These are phyloP conservation scores for Podaxis sp. DNA, from an alignment of 768 basidiomycete species.

Conservation along the genomic window DNA sequence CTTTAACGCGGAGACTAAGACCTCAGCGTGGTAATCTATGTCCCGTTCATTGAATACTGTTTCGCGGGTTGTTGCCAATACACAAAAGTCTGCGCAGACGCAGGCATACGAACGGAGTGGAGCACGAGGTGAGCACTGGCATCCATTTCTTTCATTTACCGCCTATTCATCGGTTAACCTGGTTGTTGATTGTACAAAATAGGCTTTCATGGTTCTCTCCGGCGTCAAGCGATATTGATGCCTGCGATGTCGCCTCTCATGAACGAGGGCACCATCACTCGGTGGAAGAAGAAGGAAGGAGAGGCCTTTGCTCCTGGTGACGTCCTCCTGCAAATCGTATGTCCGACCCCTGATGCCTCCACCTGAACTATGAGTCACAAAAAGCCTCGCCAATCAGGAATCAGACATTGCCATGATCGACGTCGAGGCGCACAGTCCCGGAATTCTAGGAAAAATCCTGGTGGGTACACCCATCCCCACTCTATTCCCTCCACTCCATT, in stretches of 20 bases:
- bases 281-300: constrained; percentile 89
- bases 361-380: constrained; percentile 2
- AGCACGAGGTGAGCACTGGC: background rate
- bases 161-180: background rate
- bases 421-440: constrained; percentile 97
- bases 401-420: constrained; percentile 97
- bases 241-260: constrained; percentile 98
- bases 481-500: constrained; percentile 48
- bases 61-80: constrained; percentile 3
- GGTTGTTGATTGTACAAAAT: background rate
- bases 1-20: background rate
- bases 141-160: background rate
- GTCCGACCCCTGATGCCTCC: constrained; percentile 23
- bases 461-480: constrained; percentile 41
- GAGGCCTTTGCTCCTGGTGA: constrained; percentile 80
- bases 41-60: constrained; percentile 13
- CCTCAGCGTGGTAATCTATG: background rate
- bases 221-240: constrained; percentile 45
- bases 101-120: constrained; percentile 6
- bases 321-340: constrained; percentile 85
- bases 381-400: constrained; percentile 51
- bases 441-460: constrained; percentile 89
- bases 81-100: background rate
- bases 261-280: constrained; percentile 89
- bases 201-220: constrained; percentile 19